A percentile compares a stretch with the other conserved stretches of the same genome.
Evolutionary conservation across 106 monocot genomes (phyloP).

Genomic region (Dendrobium chrysotoxum): DNA sequence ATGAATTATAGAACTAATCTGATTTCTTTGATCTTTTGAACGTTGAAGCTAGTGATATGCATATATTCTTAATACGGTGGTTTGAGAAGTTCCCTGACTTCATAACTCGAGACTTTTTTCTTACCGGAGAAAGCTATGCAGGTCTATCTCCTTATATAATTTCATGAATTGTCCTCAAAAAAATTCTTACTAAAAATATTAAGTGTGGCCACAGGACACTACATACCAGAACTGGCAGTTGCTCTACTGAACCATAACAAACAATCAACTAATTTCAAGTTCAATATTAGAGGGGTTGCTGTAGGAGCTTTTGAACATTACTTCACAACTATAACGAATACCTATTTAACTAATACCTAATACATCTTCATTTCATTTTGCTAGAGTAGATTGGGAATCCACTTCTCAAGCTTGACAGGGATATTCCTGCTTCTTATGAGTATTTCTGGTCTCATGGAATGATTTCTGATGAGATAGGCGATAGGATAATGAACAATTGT

Average conservation of each 20-base stretch:
- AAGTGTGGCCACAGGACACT: slow-evolving; percentile 55
- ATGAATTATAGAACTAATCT: not conserved
- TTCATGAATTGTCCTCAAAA: no score
- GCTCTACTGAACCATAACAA: slow-evolving; percentile 69
- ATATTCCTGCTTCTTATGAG: slow-evolving; percentile 73
- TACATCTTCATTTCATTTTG: not conserved
- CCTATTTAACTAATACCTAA: not conserved
- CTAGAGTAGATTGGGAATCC: slow-evolving; percentile 87
- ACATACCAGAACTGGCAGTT: slow-evolving; percentile 83
- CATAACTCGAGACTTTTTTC: slow-evolving; percentile 61
- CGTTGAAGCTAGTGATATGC: slow-evolving; percentile 72
- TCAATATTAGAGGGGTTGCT: slow-evolving; percentile 88
- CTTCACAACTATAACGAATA: not conserved
- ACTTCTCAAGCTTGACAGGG: slow-evolving; percentile 82
- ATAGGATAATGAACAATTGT: slow-evolving; percentile 58
- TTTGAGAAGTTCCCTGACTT: slow-evolving; percentile 77
- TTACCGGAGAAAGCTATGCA: slow-evolving; percentile 97
- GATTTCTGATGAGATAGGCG: slow-evolving; percentile 93
- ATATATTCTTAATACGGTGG: slow-evolving; percentile 66
- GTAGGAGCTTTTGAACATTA: slow-evolving; percentile 33
- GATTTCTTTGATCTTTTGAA: slow-evolving; percentile 2
- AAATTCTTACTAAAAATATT: no score
- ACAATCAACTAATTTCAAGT: slow-evolving; percentile 67
- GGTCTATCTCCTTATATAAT: slow-evolving; percentile 24
- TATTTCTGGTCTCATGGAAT: slow-evolving; percentile 97